Evolutionary conservation across 768 basidiomycete genomes (phyloP).

Genomic region (Mycena galericulata): DNA sequence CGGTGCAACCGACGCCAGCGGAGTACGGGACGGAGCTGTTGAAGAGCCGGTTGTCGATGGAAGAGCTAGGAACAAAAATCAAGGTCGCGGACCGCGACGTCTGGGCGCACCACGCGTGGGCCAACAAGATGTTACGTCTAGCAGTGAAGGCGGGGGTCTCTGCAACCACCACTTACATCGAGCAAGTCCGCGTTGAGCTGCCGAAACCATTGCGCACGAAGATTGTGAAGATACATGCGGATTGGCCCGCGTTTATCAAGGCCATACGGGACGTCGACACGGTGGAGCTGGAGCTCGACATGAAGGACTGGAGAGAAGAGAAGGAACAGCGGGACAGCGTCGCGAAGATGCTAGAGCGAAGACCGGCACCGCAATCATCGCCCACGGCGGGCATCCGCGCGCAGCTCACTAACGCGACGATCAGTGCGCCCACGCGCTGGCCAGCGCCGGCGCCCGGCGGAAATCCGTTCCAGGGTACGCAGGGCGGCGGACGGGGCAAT

Average conservation of each 20-base stretch:
- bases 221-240: background rate
- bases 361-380: background rate
- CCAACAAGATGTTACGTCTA: constrained; percentile 5
- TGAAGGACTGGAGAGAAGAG: constrained; percentile 2
- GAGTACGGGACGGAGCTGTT: constrained; percentile 2
- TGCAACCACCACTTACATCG: background rate
- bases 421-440: constrained; percentile 8
- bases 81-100: constrained; percentile 5
- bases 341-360: background rate
- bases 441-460: background rate
- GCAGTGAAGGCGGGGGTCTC: background rate
- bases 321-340: background rate
- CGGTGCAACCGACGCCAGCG: constrained; percentile 1
- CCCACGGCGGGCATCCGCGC: constrained; percentile 16
- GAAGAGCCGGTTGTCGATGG: background rate
- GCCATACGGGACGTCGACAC: constrained; percentile 12
- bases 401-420: constrained; percentile 15
- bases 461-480: background rate
- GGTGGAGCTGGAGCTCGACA: background rate
- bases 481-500: constrained; percentile 8
- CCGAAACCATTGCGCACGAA: constrained; percentile 2
- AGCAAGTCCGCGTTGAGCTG: background rate
- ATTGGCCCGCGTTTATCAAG: constrained; percentile 5
- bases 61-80: constrained; percentile 6
- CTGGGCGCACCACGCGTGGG: constrained; percentile 11